Evolutionary conservation across 75 land plant genomes (phyloP).

Genomic region (Selaginella moellendorffii): DNA sequence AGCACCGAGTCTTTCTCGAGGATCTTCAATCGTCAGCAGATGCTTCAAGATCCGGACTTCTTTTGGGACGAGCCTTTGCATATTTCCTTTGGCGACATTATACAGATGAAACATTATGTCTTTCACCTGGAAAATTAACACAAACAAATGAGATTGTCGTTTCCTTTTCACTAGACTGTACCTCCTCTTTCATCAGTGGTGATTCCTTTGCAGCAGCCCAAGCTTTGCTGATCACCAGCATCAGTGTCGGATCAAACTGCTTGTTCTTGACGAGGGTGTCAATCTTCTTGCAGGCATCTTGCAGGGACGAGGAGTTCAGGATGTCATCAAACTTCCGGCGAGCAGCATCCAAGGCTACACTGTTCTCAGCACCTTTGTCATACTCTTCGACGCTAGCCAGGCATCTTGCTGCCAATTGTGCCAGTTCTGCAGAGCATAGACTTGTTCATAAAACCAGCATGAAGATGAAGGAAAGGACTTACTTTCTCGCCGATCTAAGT

Average conservation of each 20-base stretch:
- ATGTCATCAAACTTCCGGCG: slow-evolving; percentile 77
- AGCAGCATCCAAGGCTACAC: slow-evolving; percentile 45
- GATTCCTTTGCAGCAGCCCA: slow-evolving; percentile 90
- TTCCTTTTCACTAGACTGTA: slow-evolving; percentile 3
- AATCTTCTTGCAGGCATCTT: slow-evolving; percentile 74
- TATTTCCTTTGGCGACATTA: slow-evolving; percentile 46
- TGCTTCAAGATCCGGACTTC: slow-evolving; percentile 72
- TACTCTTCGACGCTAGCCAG: slow-evolving; percentile 60
- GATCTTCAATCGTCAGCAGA: slow-evolving; percentile 70
- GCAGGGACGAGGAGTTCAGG: slow-evolving; percentile 66
- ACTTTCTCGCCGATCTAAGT: slow-evolving; percentile 57
- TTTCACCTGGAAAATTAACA: slow-evolving; percentile 43
- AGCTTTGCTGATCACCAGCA: slow-evolving; percentile 70
- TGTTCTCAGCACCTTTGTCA: slow-evolving; percentile 51
- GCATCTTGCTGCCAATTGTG: slow-evolving; percentile 45
- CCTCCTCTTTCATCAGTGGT: slow-evolving; percentile 83
- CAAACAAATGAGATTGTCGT: neutral
- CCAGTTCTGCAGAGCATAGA: slow-evolving; percentile 25
- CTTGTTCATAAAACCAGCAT: neutral
- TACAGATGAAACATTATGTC: slow-evolving; percentile 75
- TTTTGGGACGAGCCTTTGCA: slow-evolving; percentile 72
- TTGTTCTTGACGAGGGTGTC: slow-evolving; percentile 60
- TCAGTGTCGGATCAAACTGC: slow-evolving; percentile 71
- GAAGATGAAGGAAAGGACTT: slow-evolving; percentile 2
- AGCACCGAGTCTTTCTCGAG: slow-evolving; percentile 36